Evolutionary conservation across 805 yeast genomes (phyloP).

Genomic region (Suhomyces emberorum): DNA sequence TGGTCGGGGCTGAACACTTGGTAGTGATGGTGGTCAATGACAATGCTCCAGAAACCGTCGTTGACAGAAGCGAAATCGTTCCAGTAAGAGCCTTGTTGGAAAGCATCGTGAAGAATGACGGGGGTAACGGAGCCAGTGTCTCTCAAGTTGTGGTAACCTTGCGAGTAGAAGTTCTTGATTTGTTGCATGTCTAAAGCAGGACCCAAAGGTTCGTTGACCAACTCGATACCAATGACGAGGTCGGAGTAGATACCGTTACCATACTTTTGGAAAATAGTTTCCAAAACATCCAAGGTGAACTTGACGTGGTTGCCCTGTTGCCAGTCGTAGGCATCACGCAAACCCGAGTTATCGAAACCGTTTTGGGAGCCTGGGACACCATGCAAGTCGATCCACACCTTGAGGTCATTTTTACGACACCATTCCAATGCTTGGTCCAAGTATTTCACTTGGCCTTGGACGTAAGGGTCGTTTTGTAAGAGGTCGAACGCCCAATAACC

Average conservation of each 20-base stretch:
- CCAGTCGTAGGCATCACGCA: slow-evolving; percentile 61
- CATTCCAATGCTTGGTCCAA: slow-evolving; percentile 74
- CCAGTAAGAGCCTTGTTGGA: slow-evolving; percentile 56
- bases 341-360: slow-evolving; percentile 89
- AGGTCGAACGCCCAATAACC: slow-evolving; percentile 89
- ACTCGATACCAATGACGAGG: slow-evolving; percentile 78
- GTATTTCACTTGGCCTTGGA: slow-evolving; percentile 72
- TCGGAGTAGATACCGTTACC: slow-evolving; percentile 60
- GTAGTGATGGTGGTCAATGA: slow-evolving; percentile 87
- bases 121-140: slow-evolving; percentile 43
- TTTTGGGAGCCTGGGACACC: slow-evolving; percentile 85
- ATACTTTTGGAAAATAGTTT: slow-evolving; percentile 57
- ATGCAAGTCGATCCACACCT: slow-evolving; percentile 75
- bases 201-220: slow-evolving; percentile 88
- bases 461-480: slow-evolving; percentile 74
- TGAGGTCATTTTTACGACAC: slow-evolving; percentile 57
- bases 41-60: slow-evolving; percentile 55
- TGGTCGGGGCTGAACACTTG: slow-evolving; percentile 74
- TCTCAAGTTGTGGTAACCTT: slow-evolving; percentile 68
- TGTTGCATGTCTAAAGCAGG: slow-evolving; percentile 56
- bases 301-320: slow-evolving; percentile 51
- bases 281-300: slow-evolving; percentile 54
- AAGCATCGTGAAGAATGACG: slow-evolving; percentile 81
- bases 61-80: slow-evolving; percentile 46
- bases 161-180: slow-evolving; percentile 55